These are phyloP conservation scores for Lasiodiplodia citricola DNA, from an alignment of 2,329 filamentous ascomycete species.

Conservation along the genomic window DNA sequence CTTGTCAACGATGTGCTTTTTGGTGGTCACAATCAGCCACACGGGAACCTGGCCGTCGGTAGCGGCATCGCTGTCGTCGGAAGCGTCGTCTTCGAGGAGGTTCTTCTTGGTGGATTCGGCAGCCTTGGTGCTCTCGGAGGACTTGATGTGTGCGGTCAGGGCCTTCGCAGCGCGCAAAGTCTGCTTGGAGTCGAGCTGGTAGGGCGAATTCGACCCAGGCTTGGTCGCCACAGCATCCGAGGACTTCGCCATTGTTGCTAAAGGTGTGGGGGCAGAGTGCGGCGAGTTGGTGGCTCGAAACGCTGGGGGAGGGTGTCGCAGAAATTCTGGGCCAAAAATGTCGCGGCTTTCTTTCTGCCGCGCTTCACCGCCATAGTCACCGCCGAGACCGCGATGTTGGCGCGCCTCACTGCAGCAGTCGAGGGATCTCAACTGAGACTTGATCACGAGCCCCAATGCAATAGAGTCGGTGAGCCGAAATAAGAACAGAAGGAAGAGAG, in stretches of 20 bases:
- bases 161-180: conserved; percentile 65
- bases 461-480: not conserved
- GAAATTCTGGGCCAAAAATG: conserved; percentile 24
- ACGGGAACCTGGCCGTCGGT: conserved; percentile 58
- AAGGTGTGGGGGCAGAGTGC: not conserved
- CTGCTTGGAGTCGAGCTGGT: conserved; percentile 54
- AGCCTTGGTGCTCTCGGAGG: conserved; percentile 54
- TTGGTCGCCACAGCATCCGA: conserved; percentile 45
- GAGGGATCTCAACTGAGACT: not conserved
- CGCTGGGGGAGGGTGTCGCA: not conserved
- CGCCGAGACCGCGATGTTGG: not conserved
- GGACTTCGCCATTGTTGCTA: conserved; percentile 34
- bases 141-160: conserved; percentile 63
- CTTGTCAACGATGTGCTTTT: conserved; percentile 73
- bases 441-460: not conserved
- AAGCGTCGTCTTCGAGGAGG: conserved; percentile 57
- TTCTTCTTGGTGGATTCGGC: conserved; percentile 58
- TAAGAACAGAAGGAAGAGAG: not conserved
- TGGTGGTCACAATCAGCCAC: conserved; percentile 68
- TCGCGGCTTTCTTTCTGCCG: not conserved
- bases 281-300: not conserved
- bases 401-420: not conserved
- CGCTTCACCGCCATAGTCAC: not conserved
- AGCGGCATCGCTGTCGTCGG: conserved; percentile 30
- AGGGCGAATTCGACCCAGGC: conserved; percentile 43